phyloP scores from a whole-genome alignment of 352 stramenopile genomes.

The Globisporangium nodosum region DNA sequence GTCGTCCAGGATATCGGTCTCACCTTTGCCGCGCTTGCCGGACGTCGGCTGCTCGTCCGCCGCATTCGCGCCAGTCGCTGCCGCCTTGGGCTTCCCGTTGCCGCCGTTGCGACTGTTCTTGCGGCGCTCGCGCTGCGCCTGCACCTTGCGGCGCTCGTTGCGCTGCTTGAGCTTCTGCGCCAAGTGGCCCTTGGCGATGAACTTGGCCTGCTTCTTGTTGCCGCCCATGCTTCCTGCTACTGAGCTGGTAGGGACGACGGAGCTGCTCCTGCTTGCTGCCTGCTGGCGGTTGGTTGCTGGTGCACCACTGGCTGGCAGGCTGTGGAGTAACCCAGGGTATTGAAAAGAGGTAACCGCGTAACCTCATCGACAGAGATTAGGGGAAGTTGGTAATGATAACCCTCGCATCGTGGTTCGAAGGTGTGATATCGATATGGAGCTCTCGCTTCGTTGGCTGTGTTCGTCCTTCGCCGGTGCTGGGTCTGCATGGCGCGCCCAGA shows the following conservation, averaged over 20 bases:
- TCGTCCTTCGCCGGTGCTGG: too few species aligned
- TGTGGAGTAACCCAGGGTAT: too few species aligned
- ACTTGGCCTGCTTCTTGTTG: slow-evolving; percentile 87
- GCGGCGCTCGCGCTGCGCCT: slow-evolving; percentile 63
- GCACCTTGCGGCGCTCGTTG: slow-evolving; percentile 81
- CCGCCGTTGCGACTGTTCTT: slow-evolving; percentile 65
- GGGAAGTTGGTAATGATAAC: too few species aligned
- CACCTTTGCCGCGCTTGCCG: slow-evolving; percentile 56
- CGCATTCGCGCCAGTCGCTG: slow-evolving; percentile 9
- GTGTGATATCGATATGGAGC: too few species aligned
- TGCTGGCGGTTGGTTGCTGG: background rate
- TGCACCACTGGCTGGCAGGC: background rate
- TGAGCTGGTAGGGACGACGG: too few species aligned
- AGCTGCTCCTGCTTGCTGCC: too few species aligned
- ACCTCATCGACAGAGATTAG: too few species aligned
- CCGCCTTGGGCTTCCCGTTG: slow-evolving; percentile 36
- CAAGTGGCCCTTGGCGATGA: slow-evolving; percentile 79
- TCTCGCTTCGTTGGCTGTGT: too few species aligned
- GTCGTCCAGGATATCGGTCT: slow-evolving; percentile 80
- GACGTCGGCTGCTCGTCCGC: background rate
- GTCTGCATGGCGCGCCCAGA: too few species aligned
- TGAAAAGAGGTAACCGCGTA: too few species aligned
- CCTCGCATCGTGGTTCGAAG: too few species aligned
- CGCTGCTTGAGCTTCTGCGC: slow-evolving; percentile 78
- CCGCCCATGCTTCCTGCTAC: slow-evolving; percentile 30